Evolutionary conservation across 192 early-diverging fungal species (phyloP).

Genomic region (Obelidium mucronatum): DNA sequence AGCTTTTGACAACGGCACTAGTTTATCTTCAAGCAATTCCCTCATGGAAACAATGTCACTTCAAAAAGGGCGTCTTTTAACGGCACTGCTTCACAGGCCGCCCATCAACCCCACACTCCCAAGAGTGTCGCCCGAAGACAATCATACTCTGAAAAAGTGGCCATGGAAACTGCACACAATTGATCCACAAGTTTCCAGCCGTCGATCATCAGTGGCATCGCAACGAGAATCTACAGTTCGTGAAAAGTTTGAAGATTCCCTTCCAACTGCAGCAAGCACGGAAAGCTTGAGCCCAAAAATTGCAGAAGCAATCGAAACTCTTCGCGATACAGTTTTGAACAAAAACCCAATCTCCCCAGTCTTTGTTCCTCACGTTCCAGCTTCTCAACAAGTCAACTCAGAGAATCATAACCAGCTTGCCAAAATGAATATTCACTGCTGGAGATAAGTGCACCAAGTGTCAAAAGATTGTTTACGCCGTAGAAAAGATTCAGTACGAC

Average conservation of each 20-base stretch:
- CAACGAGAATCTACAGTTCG: slow-evolving; percentile 3
- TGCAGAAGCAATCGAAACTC: not conserved
- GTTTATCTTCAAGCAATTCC: too few relatives aligned
- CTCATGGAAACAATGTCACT: too few relatives aligned
- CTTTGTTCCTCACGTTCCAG: not conserved
- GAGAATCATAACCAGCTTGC: not conserved
- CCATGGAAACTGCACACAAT: not conserved
- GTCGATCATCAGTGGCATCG: slow-evolving; percentile 6
- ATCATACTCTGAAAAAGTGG: not conserved
- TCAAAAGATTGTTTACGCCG: slow-evolving; percentile 39
- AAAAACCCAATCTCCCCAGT: slow-evolving; percentile 2
- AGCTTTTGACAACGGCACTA: too few relatives aligned
- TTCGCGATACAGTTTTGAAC: not conserved
- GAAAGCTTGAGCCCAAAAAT: slow-evolving; percentile 8
- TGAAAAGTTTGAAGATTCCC: slow-evolving; percentile 16
- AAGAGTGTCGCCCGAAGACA: not conserved
- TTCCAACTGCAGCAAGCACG: not conserved
- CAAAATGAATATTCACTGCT: not conserved
- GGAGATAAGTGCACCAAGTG: slow-evolving; percentile 12
- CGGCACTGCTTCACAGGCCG: too few relatives aligned
- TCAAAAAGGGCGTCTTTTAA: too few relatives aligned
- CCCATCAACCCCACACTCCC: too few relatives aligned
- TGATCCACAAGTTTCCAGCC: not conserved
- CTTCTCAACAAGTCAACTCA: not conserved
- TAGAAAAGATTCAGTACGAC: slow-evolving; percentile 49